phyloP scores from a whole-genome alignment of 192 early-diverging fungal species.

The Chytriomyces confervae region DNA sequence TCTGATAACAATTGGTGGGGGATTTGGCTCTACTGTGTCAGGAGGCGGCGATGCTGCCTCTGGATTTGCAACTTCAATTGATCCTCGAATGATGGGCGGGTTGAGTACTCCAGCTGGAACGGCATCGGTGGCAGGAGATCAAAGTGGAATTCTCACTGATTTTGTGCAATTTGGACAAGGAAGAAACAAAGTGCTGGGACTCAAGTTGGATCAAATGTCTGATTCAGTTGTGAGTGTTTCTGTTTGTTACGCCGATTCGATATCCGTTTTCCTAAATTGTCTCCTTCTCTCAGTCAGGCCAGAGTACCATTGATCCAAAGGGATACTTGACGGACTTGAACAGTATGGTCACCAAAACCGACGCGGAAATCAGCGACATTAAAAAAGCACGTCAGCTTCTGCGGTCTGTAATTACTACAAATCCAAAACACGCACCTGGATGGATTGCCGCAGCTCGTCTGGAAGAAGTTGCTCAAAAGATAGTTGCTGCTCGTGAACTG shows the following conservation, averaged over 20 bases:
- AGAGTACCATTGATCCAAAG: constrained; percentile 91
- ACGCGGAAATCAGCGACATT: constrained; percentile 85
- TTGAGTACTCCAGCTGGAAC: constrained; percentile 59
- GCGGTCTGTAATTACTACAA: constrained; percentile 88
- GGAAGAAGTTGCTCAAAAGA: constrained; percentile 90
- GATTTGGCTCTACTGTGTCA: constrained; percentile 65
- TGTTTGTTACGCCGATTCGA: background rate
- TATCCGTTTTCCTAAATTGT: constrained; percentile 20
- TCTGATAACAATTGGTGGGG: constrained; percentile 53
- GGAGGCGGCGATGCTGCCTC: constrained; percentile 16
- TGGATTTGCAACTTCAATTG: constrained; percentile 62
- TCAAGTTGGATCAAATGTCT: constrained; percentile 90
- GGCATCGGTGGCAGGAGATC: constrained; percentile 51
- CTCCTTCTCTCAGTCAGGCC: constrained; percentile 58
- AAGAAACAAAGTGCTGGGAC: constrained; percentile 85
- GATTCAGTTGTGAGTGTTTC: constrained; percentile 64
- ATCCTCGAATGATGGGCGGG: constrained; percentile 65
- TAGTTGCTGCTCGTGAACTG: constrained; percentile 78
- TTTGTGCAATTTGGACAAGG: constrained; percentile 93
- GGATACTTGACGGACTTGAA: constrained; percentile 95
- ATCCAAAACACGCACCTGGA: constrained; percentile 94
- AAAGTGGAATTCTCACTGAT: constrained; percentile 63
- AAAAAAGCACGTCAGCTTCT: constrained; percentile 89
- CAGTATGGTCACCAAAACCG: constrained; percentile 77
- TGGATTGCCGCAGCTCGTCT: constrained; percentile 98